Conservation (phyloP, 257 asterid genomes). For the Anisodus tanguticus region DNA sequence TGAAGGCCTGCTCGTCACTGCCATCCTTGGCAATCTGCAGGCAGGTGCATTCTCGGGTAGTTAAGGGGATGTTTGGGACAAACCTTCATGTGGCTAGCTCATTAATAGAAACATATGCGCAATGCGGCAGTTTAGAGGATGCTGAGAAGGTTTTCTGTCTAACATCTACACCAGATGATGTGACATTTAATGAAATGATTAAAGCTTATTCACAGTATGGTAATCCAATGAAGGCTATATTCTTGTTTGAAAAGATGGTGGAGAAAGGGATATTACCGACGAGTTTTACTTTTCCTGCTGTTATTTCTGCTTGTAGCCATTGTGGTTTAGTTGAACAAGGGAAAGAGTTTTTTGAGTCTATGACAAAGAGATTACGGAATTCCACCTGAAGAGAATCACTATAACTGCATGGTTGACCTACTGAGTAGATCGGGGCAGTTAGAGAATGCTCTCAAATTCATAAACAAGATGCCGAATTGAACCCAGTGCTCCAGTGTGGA, state of each 20-base stretch:
- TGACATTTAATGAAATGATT: conserved; percentile 36
- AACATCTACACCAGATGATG: conserved; percentile 14
- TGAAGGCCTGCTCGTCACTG: conserved; percentile 33
- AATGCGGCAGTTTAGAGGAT: conserved; percentile 34
- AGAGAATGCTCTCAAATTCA: conserved; percentile 34
- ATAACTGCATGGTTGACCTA: conserved; percentile 44
- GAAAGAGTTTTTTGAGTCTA: conserved; percentile 32
- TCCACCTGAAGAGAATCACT: conserved; percentile 38
- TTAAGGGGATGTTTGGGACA: conserved; percentile 29
- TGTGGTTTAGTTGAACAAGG: conserved; percentile 41
- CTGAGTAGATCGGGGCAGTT: conserved; percentile 40
- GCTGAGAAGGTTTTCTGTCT: conserved; percentile 31
- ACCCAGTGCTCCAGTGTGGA: conserved; percentile 35
- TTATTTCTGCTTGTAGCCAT: conserved; percentile 38
- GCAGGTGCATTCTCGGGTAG: conserved; percentile 37
- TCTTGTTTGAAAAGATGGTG: conserved; percentile 34
- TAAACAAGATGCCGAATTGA: conserved; percentile 30
- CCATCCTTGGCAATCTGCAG: conserved; percentile 33
- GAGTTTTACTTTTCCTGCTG: conserved; percentile 36
- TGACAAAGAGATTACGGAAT: conserved; percentile 29
- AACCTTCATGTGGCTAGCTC: conserved; percentile 43
- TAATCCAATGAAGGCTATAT: conserved; percentile 15
- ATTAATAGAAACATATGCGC: conserved; percentile 38
- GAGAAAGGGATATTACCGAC: conserved; percentile 28
- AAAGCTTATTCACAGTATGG: conserved; percentile 39